A percentile compares a stretch with the other conserved stretches of the same genome.
These are phyloP conservation scores for Ogataea wickerhamii DNA, from an alignment of 805 yeast species.

Conservation along the genomic window DNA sequence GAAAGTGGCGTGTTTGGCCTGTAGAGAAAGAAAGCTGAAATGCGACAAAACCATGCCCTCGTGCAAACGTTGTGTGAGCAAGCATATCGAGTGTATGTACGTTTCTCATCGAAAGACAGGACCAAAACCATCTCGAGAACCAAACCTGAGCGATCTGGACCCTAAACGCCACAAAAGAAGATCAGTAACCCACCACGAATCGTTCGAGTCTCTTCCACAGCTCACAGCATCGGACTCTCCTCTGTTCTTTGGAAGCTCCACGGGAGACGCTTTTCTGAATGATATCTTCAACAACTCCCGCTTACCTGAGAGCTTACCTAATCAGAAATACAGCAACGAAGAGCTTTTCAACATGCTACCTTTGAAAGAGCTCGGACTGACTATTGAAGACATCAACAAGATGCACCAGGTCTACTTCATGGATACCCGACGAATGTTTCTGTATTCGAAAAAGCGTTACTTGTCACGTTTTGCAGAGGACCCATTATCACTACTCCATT, in stretches of 20 bases:
- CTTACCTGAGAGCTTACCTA: background rate
- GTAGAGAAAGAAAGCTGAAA: conserved; percentile 30
- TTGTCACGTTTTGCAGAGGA: conserved; percentile 15
- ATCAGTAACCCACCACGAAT: background rate
- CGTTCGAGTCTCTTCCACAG: background rate
- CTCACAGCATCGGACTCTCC: background rate
- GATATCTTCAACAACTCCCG: background rate
- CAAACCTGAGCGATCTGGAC: background rate
- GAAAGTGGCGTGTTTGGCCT: conserved; percentile 29
- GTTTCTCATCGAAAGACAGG: conserved; percentile 31
- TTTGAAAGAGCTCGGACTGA: conserved; percentile 18
- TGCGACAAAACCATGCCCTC: conserved; percentile 29
- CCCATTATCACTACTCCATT: conserved; percentile 19
- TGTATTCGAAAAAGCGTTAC: conserved; percentile 22
- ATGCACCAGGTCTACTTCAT: conserved; percentile 20
- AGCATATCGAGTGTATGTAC: conserved; percentile 23
- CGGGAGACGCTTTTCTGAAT: background rate
- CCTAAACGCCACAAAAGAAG: background rate
- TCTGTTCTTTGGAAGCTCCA: background rate
- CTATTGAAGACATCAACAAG: conserved; percentile 19
- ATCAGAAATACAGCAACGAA: conserved; percentile 5
- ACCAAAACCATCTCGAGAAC: conserved; percentile 23
- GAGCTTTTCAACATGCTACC: conserved; percentile 8
- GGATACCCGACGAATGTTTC: conserved; percentile 10
- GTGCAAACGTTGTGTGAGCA: conserved; percentile 25